Conservation (phyloP, 2,329 filamentous ascomycete species). For the Exutisphaerella laricina region DNA sequence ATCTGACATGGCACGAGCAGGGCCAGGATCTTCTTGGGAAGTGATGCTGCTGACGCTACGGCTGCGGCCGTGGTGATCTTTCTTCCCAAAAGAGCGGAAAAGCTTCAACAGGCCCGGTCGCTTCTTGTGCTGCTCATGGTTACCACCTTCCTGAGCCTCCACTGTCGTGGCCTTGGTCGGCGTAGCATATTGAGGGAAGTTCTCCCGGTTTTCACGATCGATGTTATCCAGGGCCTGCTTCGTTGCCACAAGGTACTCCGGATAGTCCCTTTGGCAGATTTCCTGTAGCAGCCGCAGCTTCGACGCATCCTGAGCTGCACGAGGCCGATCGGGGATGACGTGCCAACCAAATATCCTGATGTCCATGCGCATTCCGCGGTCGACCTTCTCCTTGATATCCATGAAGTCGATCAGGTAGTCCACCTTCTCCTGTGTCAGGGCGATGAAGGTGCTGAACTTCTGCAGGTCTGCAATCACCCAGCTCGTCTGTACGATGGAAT, state of each 20-base stretch:
- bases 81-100: slow-evolving; percentile 25
- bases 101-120: slow-evolving; percentile 26
- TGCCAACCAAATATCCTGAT: slow-evolving; percentile 47
- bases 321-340: slow-evolving; percentile 31
- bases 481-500: slow-evolving; percentile 29
- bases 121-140: slow-evolving; percentile 17
- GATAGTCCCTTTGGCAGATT: slow-evolving; percentile 39
- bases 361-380: slow-evolving; percentile 41
- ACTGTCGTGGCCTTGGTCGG: slow-evolving; percentile 9
- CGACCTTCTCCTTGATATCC: slow-evolving; percentile 41
- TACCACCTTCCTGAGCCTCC: slow-evolving; percentile 8
- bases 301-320: slow-evolving; percentile 34
- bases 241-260: slow-evolving; percentile 40
- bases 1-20: slow-evolving; percentile 28
- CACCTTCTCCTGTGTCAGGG: slow-evolving; percentile 38
- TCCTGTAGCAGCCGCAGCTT: slow-evolving; percentile 44
- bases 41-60: slow-evolving; percentile 9
- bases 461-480: slow-evolving; percentile 40
- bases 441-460: slow-evolving; percentile 40
- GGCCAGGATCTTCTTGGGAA: slow-evolving; percentile 18
- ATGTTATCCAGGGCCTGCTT: slow-evolving; percentile 42
- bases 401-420: slow-evolving; percentile 42
- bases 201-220: slow-evolving; percentile 28
- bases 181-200: neutral
- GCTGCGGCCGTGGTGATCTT: slow-evolving; percentile 4